phyloP scores from a whole-genome alignment of 441 rosid genomes.

The Gossypium trilobum region DNA sequence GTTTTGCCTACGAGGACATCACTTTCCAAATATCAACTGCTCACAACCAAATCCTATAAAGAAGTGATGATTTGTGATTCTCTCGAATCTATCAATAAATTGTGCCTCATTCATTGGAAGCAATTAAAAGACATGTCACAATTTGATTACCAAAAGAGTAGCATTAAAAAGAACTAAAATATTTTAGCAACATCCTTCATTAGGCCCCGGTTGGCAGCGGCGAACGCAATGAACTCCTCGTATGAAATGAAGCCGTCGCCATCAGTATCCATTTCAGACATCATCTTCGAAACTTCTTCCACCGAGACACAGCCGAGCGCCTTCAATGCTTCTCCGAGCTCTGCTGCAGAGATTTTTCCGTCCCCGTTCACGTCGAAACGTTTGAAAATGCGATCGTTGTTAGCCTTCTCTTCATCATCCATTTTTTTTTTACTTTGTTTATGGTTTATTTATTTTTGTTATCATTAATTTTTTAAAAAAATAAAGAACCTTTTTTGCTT shows the following conservation, averaged over 20 bases:
- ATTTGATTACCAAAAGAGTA: not conserved
- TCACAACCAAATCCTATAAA: no score
- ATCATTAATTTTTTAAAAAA: no score
- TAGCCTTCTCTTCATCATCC: conserved; percentile 43
- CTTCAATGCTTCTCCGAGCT: conserved; percentile 57
- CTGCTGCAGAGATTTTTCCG: conserved; percentile 56
- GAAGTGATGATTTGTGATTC: no score
- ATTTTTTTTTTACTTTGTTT: conserved; percentile 15
- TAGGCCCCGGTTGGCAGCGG: not conserved
- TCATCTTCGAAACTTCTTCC: not conserved
- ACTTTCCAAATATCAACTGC: no score
- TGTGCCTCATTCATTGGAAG: no score
- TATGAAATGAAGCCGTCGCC: not conserved
- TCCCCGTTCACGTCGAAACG: conserved; percentile 52
- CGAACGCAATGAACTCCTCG: not conserved
- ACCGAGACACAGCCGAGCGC: not conserved
- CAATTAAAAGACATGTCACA: no score
- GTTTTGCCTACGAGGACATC: no score
- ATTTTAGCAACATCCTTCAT: not conserved
- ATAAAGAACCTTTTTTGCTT: not conserved
- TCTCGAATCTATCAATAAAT: no score
- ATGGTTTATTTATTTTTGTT: not conserved
- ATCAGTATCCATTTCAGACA: not conserved
- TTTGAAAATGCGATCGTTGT: conserved; percentile 34
- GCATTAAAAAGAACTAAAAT: not conserved